Conservation (phyloP, 176 grass and related monocot species). For the Ananas comosus region DNA sequence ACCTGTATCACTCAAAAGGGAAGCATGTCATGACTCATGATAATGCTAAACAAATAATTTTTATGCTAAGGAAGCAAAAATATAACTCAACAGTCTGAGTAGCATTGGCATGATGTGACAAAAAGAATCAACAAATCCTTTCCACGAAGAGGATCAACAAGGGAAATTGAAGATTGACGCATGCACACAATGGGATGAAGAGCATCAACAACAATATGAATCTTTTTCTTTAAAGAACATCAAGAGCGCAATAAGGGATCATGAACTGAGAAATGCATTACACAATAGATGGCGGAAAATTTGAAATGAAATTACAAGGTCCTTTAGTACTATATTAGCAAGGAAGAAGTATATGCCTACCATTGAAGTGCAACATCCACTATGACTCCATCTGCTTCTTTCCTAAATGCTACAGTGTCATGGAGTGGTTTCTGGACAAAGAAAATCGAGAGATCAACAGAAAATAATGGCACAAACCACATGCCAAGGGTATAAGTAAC, state of each 20-base stretch:
- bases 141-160: no score
- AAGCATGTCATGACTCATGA: background rate
- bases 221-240: no score
- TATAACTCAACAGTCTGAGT: no score
- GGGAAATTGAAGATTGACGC: no score
- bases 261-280: background rate
- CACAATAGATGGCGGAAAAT: background rate
- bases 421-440: slow-evolving; percentile 58
- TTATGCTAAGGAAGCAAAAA: background rate
- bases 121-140: no score
- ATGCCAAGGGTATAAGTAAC: no score
- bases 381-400: slow-evolving; percentile 59
- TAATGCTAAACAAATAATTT: background rate
- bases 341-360: slow-evolving; percentile 35
- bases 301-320: background rate
- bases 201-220: no score
- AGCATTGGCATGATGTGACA: no score
- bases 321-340: background rate
- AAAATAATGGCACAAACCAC: slow-evolving; percentile 13
- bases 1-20: slow-evolving; percentile 47
- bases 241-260: background rate
- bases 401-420: slow-evolving; percentile 67
- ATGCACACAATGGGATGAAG: no score
- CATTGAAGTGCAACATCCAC: slow-evolving; percentile 95
- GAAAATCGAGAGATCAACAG: slow-evolving; percentile 18